Base-by-base conservation (phyloP, 331 rosid genomes). In the Acacia pycnantha region DNA sequence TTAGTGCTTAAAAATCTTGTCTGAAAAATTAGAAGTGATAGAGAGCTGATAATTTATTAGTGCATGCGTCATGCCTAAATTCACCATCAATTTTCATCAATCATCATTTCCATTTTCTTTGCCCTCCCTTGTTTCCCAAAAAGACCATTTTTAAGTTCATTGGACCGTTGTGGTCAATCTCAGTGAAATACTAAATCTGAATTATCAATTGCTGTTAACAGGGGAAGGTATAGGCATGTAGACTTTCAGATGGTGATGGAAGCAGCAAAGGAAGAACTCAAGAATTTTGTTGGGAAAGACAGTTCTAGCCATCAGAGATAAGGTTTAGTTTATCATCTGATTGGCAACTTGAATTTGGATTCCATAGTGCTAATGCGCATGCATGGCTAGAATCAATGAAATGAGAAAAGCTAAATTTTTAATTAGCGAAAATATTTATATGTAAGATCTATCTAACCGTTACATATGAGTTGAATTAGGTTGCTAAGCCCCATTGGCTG, bases 221-320 rank as follows among this genome's bases (percentile, higher is more conserved):
- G 98, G 98, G 98, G 97, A 83, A 90, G 98, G 89, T 95, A 93
- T 85, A 88, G 79, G 19, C 68, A 84, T 48, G 37, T 85, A 21
- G 90, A 90, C 78, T 95, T 93, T 81, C 88, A 81, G 64, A 87
- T 74, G 74, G 86, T 91, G 82, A 93, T 89, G 93, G 98, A 95
- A 84, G 96, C 94, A 62, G 98, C 98, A 31, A 89, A 82, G 89
- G 89, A 69, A 58, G 98, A 93, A 81, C 92, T 93, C 44, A 78
- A 86, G 79, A 91, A 86, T 44, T 65, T 69, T 76, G 89, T 88
- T 44, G 87, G 92, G 69, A 91, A 92, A 83, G 93, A 87, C 71
- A 64, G 8, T 81, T 58, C 56, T 86, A 90, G 79, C 56, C 46
- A 56, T 76, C 74, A 33, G 14, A 33, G 80, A 29, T 74, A 58